phyloP scores from a whole-genome alignment of 768 basidiomycete species.

The Arthromyces matolae region DNA sequence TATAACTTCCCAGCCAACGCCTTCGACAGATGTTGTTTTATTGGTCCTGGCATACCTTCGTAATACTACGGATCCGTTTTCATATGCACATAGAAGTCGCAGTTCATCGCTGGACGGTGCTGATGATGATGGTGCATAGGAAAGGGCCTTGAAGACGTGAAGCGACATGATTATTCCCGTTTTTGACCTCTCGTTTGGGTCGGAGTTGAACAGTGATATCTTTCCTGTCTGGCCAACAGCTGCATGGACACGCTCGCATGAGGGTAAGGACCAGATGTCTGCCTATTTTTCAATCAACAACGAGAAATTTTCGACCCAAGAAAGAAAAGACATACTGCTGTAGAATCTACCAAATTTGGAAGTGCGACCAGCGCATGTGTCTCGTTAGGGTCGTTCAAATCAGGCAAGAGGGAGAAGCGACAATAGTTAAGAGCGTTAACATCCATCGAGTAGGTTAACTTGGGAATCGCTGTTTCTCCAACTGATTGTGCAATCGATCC shows the following conservation, averaged over 20 bases:
- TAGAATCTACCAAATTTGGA: slow-evolving; percentile 87
- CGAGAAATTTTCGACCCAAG: neutral
- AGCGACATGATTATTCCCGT: slow-evolving; percentile 88
- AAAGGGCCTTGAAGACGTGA: slow-evolving; percentile 49
- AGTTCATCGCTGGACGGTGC: slow-evolving; percentile 38
- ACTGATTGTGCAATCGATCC: slow-evolving; percentile 51
- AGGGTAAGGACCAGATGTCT: slow-evolving; percentile 83
- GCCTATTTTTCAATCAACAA: slow-evolving; percentile 43
- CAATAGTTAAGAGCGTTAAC: slow-evolving; percentile 95
- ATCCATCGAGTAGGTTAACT: slow-evolving; percentile 66
- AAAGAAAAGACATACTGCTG: slow-evolving; percentile 3
- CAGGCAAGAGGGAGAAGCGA: slow-evolving; percentile 67
- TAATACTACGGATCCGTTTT: slow-evolving; percentile 81
- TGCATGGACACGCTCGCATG: slow-evolving; percentile 68
- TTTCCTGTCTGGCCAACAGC: slow-evolving; percentile 66
- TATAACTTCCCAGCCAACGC: slow-evolving; percentile 66
- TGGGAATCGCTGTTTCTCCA: slow-evolving; percentile 42
- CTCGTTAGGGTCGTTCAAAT: slow-evolving; percentile 14
- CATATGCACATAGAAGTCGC: slow-evolving; percentile 72
- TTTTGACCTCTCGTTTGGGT: slow-evolving; percentile 49
- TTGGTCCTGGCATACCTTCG: slow-evolving; percentile 45
- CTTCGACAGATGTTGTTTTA: slow-evolving; percentile 56
- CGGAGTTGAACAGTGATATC: slow-evolving; percentile 32
- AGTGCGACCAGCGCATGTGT: slow-evolving; percentile 63
- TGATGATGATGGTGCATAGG: slow-evolving; percentile 25